Base-by-base conservation (phyloP, 305 asterid species). In the Fraxinus platypoda region DNA sequence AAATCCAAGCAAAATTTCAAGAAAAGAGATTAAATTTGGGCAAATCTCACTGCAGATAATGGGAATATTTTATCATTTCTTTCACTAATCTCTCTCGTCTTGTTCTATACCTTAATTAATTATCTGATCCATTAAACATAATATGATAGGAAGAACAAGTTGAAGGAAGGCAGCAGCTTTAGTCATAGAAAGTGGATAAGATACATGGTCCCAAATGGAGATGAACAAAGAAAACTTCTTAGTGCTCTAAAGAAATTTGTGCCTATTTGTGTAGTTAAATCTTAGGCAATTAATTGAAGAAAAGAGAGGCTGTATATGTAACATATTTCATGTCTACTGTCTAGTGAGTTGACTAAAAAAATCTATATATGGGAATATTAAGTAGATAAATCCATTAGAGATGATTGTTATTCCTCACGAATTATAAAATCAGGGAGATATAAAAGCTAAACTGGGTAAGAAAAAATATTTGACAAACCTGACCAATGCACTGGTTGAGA, bases 391-490 rank as follows among this genome's bases (percentile, higher is more conserved):
- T 26, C n/a, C n/a, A 28, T 26, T 25, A 28, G 37, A 66, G 37
- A 66, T 66, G 37, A 6, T 26, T 66, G 3, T 66, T 13, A 11
- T 28, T 28, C 35, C 17, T 66, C 34, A 9, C 15, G n/a, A 26
- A 31, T 31, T 71, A 71, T 71, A 30, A 71, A 71, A 71, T 71
- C 38, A 71, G 41, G 37, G 25, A 68, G 35, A 30, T 31, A 6
- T 6, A 71, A 6, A 72, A 72, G 76, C 43, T 33, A 30, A 68
- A 72, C 28, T 28, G 74, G 35, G 13, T 31, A 72, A 31, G 15
- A 72, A 80, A 54, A 59, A 49, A 34, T 31, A 77, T 21, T 57
- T 80, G 49, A 84, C 92, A 77, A 86, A 92, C 98, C 97, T 84
- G 86, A 81, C 75, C 75, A 46, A 79, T 75, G n/a, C 68, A 31